Evolutionary conservation across 306 rosid genomes (phyloP).

Genomic region (Prinsepia uniflora): DNA sequence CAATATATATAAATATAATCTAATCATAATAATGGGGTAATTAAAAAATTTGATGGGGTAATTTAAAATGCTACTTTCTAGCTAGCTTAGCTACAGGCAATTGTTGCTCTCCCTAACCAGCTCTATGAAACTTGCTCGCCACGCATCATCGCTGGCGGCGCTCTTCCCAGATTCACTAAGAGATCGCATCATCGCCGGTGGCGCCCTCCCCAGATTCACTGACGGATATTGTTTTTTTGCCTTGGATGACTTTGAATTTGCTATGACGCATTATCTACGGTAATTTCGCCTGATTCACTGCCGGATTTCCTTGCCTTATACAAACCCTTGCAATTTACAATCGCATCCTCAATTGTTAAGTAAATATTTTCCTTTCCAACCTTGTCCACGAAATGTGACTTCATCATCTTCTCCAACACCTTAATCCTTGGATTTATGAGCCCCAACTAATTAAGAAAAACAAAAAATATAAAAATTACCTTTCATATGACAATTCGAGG

Average conservation of each 20-base stretch:
- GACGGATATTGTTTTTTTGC: too few relatives aligned
- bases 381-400: slow-evolving; percentile 47
- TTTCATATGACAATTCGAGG: not conserved
- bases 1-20: too few relatives aligned
- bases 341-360: slow-evolving; percentile 64
- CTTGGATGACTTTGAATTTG: not conserved
- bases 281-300: not conserved
- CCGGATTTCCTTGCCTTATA: slow-evolving; percentile 16
- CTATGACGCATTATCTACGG: not conserved
- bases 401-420: slow-evolving; percentile 75
- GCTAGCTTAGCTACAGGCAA: not conserved
- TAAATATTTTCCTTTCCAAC: slow-evolving; percentile 58
- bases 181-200: too few relatives aligned
- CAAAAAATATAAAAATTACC: not conserved
- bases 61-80: not conserved
- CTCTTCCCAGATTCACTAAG: too few relatives aligned
- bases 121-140: too few relatives aligned
- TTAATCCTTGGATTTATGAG: slow-evolving; percentile 70
- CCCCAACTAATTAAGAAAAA: slow-evolving; percentile 31
- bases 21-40: too few relatives aligned
- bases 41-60: too few relatives aligned
- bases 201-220: too few relatives aligned
- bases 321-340: slow-evolving; percentile 40
- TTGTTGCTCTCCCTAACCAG: not conserved
- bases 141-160: too few relatives aligned